A percentile compares a stretch with the other conserved stretches of the same genome.
These are phyloP conservation scores for Gentiana macrophylla DNA, from an alignment of 257 asterid genomes.

Conservation along the genomic window DNA sequence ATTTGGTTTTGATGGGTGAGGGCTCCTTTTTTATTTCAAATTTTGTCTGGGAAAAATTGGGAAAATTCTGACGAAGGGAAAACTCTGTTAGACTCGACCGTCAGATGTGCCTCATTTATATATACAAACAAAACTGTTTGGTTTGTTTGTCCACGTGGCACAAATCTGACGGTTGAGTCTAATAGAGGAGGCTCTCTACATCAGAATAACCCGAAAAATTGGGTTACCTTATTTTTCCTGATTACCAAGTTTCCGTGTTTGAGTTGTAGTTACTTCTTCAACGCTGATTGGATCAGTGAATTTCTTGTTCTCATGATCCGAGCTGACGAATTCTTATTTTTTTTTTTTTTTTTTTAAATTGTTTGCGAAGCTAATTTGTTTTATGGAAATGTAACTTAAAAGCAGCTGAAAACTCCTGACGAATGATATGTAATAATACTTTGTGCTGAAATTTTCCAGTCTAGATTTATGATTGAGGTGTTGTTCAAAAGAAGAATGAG, in stretches of 20 bases:
- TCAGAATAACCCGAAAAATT: no score
- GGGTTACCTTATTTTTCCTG: no score
- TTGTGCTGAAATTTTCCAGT: no score
- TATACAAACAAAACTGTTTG: no score
- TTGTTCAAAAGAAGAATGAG: no score
- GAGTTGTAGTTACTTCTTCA: background rate
- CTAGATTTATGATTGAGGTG: no score
- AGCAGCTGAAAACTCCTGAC: slow-evolving; percentile 1
- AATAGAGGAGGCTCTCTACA: no score
- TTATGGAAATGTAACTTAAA: slow-evolving; percentile 8
- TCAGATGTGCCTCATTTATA: no score
- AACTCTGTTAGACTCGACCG: no score
- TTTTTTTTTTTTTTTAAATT: background rate
- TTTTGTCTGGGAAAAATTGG: slow-evolving; percentile 7
- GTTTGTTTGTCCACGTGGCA: no score
- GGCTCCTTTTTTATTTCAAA: background rate
- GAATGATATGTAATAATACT: background rate
- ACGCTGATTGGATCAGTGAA: slow-evolving; percentile 12
- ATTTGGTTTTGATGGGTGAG: background rate
- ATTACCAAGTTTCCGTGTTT: no score
- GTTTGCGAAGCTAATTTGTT: background rate
- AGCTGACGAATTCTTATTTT: background rate
- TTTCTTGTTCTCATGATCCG: slow-evolving; percentile 13
- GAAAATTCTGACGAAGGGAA: slow-evolving; percentile 1
- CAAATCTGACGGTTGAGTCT: no score